These are phyloP conservation scores for Ascomycota sp. DNA, from an alignment of 2,329 filamentous ascomycete genomes.

Conservation along the genomic window DNA sequence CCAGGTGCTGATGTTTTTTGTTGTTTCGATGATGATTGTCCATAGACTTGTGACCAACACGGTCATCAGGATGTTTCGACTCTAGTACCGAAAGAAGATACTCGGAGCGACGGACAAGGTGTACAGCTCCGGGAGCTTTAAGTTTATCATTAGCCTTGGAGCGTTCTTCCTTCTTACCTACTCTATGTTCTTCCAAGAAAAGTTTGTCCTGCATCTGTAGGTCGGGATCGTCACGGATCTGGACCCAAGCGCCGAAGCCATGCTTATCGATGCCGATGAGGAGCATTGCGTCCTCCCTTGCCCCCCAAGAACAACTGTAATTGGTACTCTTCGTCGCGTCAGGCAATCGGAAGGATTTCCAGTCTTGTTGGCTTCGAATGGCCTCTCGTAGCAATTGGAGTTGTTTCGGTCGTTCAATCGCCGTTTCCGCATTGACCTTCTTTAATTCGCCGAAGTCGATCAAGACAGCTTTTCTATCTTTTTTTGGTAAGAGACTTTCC, in stretches of 20 bases:
- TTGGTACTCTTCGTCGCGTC: conserved; percentile 84
- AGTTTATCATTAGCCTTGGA: conserved; percentile 57
- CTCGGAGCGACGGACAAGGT: conserved; percentile 83
- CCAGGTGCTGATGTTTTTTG: conserved; percentile 42
- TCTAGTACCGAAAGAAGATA: conserved; percentile 91
- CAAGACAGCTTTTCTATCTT: conserved; percentile 89
- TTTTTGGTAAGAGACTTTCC: conserved; percentile 82
- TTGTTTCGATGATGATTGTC: conserved; percentile 93
- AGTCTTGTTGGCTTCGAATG: conserved; percentile 46
- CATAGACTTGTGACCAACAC: conserved; percentile 54
- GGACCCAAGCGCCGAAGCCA: conserved; percentile 86
- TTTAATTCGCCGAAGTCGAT: conserved; percentile 90
- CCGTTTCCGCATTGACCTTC: conserved; percentile 87
- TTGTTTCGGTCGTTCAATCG: conserved; percentile 76
- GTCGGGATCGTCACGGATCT: conserved; percentile 80
- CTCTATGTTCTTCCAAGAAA: conserved; percentile 93
- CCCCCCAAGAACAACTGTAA: conserved; percentile 83
- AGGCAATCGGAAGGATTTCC: conserved; percentile 62
- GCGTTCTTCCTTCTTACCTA: conserved; percentile 90
- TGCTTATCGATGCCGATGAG: conserved; percentile 83
- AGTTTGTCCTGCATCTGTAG: conserved; percentile 77
- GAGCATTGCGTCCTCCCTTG: conserved; percentile 91
- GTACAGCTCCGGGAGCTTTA: conserved; percentile 90
- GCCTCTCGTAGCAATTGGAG: conserved; percentile 67
- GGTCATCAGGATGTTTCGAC: conserved; percentile 61